Base-by-base conservation (phyloP, 257 asterid species). In the Solanum bulbocastanum region DNA sequence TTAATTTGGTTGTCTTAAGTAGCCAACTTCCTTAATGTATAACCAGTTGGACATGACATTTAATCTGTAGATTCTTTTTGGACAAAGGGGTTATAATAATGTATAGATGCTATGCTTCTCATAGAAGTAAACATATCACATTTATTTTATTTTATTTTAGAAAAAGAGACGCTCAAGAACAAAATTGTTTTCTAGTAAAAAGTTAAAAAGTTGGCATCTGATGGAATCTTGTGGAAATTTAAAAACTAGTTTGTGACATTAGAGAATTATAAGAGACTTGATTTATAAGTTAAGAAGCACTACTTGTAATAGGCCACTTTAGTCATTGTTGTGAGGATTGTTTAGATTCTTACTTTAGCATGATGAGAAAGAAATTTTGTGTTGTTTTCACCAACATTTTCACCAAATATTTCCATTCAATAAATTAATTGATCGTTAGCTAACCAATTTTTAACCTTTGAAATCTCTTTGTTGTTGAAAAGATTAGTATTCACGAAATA, bases 221-320 rank as follows among this genome's bases (percentile, higher is more conserved):
- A 49, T 10, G 68, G 68, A 46, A 30, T 46, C 11, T 44, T 49
- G 20, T 18, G 18, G 66, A 79, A 27, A 79, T 79, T 22, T 35
- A 22, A 36, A 56, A 36, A 73, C 22, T 36, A 35, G 1, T 49
- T 73, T 46, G 40, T 72, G 74, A 72, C 23, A 46, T 33, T 68
- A 22, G 37, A 68, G 75, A 8, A 68, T 68, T 27, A 27, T 49
- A 4, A 39, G 22, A 44, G 6, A 71, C 74, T 86, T 86, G 84
- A 73, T 86, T 86, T 86, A 71, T 71, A 86, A 73, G 88, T 46
- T 73, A 73, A 76, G 88, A 86, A 86, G 49, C 83, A 72, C 74
- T 62, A 69, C 23, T 23, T 73, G 72, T 46, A 81, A 36, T 69
- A 23, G 44, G 49, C n/a, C 58, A 37, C 65, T 71, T 46, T 32